Evolutionary conservation across 2,329 filamentous ascomycete species (phyloP).

Genomic region (Fusarium tanahbumbuense): DNA sequence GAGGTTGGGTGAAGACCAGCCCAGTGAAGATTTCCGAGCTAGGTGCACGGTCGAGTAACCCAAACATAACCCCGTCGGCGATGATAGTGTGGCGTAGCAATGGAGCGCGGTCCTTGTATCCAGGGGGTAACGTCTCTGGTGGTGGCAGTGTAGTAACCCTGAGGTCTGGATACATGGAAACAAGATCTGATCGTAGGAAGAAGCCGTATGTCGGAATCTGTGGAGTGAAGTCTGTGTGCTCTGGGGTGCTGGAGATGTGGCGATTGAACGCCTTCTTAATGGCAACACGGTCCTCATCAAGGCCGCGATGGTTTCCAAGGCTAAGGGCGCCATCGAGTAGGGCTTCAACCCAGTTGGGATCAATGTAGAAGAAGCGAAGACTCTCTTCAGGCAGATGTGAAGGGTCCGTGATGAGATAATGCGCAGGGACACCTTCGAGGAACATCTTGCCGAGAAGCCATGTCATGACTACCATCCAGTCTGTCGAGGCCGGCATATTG

Average conservation of each 20-base stretch:
- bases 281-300: neutral
- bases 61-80: neutral
- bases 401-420: constrained; percentile 1
- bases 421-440: neutral
- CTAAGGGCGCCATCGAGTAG: neutral
- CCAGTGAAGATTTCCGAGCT: neutral
- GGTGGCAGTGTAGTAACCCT: neutral
- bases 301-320: neutral
- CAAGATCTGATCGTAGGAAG: neutral
- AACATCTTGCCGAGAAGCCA: neutral
- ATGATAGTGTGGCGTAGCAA: neutral
- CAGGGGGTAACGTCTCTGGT: neutral
- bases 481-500: neutral
- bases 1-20: neutral
- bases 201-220: neutral
- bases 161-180: neutral
- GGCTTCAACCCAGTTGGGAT: no score
- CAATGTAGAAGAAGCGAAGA: neutral
- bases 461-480: neutral
- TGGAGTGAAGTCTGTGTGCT: neutral
- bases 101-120: neutral
- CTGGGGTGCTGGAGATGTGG: neutral
- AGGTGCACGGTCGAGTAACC: neutral
- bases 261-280: neutral
- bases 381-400: neutral